A percentile compares a stretch with the other conserved stretches of the same genome.
Evolutionary conservation across 208 protist genomes (phyloP).

Genomic region (Leishmania mexicana): DNA sequence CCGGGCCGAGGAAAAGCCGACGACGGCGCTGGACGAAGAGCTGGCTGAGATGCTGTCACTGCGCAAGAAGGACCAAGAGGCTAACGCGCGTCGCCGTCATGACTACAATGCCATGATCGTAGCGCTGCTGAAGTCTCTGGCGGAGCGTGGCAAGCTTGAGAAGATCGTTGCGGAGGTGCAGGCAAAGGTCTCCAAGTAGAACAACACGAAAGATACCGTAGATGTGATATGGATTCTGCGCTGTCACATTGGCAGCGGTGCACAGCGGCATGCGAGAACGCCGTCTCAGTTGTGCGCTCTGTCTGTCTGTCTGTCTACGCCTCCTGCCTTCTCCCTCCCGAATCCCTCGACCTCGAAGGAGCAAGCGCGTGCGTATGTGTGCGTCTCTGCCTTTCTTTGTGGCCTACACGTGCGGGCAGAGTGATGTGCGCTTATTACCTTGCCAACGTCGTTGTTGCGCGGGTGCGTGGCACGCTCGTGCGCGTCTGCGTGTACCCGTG

Average conservation of each 20-base stretch:
- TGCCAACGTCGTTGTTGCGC: neutral
- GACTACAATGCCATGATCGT: conserved; percentile 98
- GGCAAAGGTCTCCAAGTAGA: conserved; percentile 15
- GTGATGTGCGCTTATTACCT: neutral
- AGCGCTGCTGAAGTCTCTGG: conserved; percentile 92
- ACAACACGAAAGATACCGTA: neutral
- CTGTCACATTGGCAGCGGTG: neutral
- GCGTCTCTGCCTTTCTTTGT: neutral
- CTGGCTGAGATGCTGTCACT: conserved; percentile 58
- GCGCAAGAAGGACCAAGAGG: conserved; percentile 64
- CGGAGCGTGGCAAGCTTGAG: conserved; percentile 90
- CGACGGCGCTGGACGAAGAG: conserved; percentile 49
- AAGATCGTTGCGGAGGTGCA: conserved; percentile 42
- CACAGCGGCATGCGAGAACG: neutral
- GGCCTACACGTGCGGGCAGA: neutral
- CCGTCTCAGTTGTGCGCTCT: neutral
- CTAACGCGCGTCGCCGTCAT: conserved; percentile 96
- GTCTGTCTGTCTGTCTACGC: too few species aligned
- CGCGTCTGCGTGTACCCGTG: neutral
- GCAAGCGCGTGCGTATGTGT: neutral
- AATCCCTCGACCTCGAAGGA: neutral
- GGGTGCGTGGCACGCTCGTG: neutral
- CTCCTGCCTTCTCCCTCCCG: neutral
- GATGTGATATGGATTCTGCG: neutral
- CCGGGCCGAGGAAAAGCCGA: conserved; percentile 52